Base-by-base conservation (phyloP, 768 basidiomycete genomes). In the Phylloporus rhodoxanthus region DNA sequence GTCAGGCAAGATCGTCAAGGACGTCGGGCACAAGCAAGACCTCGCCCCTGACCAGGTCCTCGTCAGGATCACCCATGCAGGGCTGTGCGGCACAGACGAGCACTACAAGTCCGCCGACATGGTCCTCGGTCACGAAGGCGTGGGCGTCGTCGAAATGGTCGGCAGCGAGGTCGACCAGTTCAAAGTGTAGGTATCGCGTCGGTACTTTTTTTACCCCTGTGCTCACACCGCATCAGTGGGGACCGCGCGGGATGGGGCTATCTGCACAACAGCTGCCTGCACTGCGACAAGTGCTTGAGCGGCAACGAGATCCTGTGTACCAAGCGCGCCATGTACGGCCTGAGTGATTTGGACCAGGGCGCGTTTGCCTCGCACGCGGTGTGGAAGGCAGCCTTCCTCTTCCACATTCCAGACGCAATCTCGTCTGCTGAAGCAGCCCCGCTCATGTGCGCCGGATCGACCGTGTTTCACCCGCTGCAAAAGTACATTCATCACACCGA, bases 111-210 rank as follows among this genome's bases (percentile, higher is more conserved):
- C 45, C 10, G 42, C 21, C 6, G 68, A 69, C 42, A 69, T 69
- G 54, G 70, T 71, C 10, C 68, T 73, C 30, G 69, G 72, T 6
- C 72, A 73, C 40, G 72, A 73, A 56, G 72, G 72, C 7, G 48
- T 70, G 1, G 72, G 65, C 5, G 11, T 69, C 21, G 64, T 73
- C 26, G 53, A 71, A 32, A 47, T 61, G 28, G 52, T 72, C 40
- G 71, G 72, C 1, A 26, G 50, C 2, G 45, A 50, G 15, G 72
- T 72, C 21, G 17, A 52, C 38, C 19, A 43, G 8, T 73, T 73
- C 63, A 67, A 68, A 56, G 54, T 59, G 56, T 68, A 62, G 14
- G 70, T 60, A 23, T 43, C 36, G 17, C 51, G 55, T 43, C 20
- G 4, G 28, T 10, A 9, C n/a, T n/a, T n/a, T 11, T 9, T 15